Conservation (phyloP, 352 stramenopile species). For the Discostella stelligera region DNA sequence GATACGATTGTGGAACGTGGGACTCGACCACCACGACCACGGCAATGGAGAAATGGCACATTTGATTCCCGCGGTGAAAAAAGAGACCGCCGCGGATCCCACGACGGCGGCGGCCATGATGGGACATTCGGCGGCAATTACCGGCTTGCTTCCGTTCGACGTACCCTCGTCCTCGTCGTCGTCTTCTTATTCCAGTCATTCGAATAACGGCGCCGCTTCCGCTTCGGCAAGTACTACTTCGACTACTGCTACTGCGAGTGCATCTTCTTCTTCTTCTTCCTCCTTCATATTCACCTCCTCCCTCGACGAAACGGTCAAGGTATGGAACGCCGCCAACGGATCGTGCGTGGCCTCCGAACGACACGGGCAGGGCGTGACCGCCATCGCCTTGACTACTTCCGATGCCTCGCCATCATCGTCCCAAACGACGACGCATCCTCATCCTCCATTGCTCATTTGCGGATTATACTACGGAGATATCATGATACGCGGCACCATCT, state of each 20-base stretch:
- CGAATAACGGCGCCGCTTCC: constrained; percentile 17
- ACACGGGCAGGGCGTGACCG: constrained; percentile 73
- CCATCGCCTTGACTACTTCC: constrained; percentile 57
- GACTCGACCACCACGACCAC: constrained; percentile 3
- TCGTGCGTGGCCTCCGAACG: constrained; percentile 68
- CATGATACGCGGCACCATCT: constrained; percentile 70
- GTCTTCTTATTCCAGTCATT: constrained; percentile 26
- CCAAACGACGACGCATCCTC: constrained; percentile 56
- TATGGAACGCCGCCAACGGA: constrained; percentile 72
- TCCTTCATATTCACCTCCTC: constrained; percentile 74
- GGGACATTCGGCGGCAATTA: constrained; percentile 71
- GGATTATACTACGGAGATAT: constrained; percentile 76
- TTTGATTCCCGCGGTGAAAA: constrained; percentile 37
- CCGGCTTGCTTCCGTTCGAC: constrained; percentile 58
- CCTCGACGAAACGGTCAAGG: constrained; percentile 76
- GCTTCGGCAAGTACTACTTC: not conserved
- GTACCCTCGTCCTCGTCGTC: constrained; percentile 11
- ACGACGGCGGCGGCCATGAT: not conserved
- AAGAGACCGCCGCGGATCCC: constrained; percentile 7
- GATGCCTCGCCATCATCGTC: constrained; percentile 4
- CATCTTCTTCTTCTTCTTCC: not conserved
- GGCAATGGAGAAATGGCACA: constrained; percentile 30
- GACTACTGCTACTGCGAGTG: not conserved
- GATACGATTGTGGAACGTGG: constrained; percentile 78
- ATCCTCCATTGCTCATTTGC: constrained; percentile 61